phyloP scores from a whole-genome alignment of 129 eudicot genomes.

The Solidago caesia region DNA sequence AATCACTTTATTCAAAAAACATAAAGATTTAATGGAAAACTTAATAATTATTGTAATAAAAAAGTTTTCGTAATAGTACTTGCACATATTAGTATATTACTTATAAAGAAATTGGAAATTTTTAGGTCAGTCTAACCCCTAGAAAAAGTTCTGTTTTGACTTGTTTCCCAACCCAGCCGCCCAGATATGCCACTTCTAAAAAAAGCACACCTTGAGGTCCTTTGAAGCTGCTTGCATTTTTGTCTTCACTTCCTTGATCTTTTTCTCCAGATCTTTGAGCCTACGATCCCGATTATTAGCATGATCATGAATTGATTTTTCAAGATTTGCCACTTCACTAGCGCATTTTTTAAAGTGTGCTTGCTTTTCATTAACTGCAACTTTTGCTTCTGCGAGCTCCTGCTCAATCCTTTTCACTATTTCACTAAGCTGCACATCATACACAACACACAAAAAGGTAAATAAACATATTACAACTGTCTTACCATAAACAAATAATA shows the following conservation, averaged over 20 bases:
- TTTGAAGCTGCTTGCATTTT: conserved; percentile 82
- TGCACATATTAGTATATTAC: no score
- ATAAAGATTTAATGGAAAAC: no score
- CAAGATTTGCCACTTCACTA: conserved; percentile 61
- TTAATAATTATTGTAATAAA: no score
- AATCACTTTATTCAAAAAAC: no score
- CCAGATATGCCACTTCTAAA: not conserved
- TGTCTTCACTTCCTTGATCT: conserved; percentile 63
- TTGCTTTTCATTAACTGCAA: conserved; percentile 65
- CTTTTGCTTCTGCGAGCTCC: conserved; percentile 78
- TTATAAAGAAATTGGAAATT: no score
- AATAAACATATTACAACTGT: not conserved
- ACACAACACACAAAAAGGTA: conserved; percentile 11
- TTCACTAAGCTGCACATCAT: conserved; percentile 65
- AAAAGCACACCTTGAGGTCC: conserved; percentile 63
- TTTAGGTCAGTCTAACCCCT: no score
- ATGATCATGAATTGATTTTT: conserved; percentile 76
- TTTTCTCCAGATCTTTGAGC: conserved; percentile 81
- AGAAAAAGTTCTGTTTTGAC: no score
- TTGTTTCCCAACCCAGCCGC: no score
- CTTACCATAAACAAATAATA: not conserved
- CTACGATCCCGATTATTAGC: conserved; percentile 66
- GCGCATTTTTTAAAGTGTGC: conserved; percentile 47
- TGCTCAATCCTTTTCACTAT: conserved; percentile 69
- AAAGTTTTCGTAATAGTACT: no score